Evolutionary conservation across 2,329 filamentous ascomycete genomes (phyloP).

Genomic region (Colletotrichum costaricense): DNA sequence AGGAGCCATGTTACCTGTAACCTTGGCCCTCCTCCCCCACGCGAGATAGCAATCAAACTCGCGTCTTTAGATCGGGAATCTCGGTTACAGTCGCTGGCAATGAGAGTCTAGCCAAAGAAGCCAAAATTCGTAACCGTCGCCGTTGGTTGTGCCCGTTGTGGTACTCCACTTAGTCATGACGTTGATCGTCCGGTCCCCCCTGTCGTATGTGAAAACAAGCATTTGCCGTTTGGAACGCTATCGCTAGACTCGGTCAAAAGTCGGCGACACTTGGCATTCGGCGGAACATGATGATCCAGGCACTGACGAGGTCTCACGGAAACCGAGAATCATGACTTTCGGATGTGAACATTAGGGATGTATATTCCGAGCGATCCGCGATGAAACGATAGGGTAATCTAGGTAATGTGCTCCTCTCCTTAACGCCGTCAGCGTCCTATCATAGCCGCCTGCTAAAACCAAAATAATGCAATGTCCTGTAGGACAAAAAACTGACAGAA

Average conservation of each 20-base stretch:
- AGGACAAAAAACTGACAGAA: neutral
- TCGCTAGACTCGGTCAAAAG: neutral
- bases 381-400: conserved; percentile 14
- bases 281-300: neutral
- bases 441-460: neutral
- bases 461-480: neutral
- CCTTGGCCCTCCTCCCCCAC: neutral
- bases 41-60: neutral
- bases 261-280: neutral
- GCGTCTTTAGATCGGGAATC: neutral
- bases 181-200: neutral
- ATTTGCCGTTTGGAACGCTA: neutral
- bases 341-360: conserved; percentile 5
- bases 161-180: neutral
- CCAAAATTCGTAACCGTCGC: neutral
- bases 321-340: neutral
- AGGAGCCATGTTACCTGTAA: neutral
- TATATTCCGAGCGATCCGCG: conserved; percentile 10
- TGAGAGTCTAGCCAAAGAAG: neutral
- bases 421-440: conserved; percentile 22
- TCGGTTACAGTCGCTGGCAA: neutral
- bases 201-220: neutral
- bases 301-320: neutral
- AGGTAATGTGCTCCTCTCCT: conserved; percentile 15
- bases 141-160: neutral